Base-by-base conservation (phyloP, 352 stramenopile species). In the Phytopythium ostracodes region DNA sequence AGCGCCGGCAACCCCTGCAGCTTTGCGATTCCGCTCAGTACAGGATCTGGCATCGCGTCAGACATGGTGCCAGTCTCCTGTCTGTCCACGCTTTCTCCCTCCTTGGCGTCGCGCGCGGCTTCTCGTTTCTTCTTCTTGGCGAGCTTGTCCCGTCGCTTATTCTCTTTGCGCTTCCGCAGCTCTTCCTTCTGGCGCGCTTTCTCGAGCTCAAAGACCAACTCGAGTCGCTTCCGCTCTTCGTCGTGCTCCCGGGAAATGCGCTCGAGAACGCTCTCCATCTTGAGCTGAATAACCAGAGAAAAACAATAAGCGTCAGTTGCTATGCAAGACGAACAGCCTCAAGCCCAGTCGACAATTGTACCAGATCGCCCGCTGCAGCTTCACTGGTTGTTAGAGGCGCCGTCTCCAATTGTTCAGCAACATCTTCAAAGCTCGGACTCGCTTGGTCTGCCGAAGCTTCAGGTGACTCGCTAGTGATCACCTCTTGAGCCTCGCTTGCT, bases 141-240 rank as follows among this genome's bases (percentile, higher is more conserved):
- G 29, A 79, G 20, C 38, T 76, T 79, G 35, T 88, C 79, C 33
- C 67, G 64, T 14, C 79, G 74, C 55, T 77, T 84, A 56, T 82
- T 88, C 52, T 91, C 81, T 56, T 89, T 91, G 10, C 81, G 73
- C 57, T 83, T 84, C 14, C 76, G 68, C 10, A 89, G 40, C 9
- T 88, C 81, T 51, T 91, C 77, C 44, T 89, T 87, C 58, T 89
- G 81, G 0, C 74, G 75, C 9, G 81, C 79, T 56, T 88, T 89
- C 40, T 89, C 81, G 4, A 91, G 47, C 40, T 89, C 68, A 47
- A 89, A 86, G 1, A 89, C 68, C 11, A 91, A 63, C 40, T 91
- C 79, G 17, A 91, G 57, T 0, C 79, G 62, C 53, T 79, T 78
- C 5, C 79, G 73, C 46, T 91, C 81, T 31, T 89, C 75, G 29